Base-by-base conservation (phyloP, 805 yeast genomes). In the Lachancea cidri region DNA sequence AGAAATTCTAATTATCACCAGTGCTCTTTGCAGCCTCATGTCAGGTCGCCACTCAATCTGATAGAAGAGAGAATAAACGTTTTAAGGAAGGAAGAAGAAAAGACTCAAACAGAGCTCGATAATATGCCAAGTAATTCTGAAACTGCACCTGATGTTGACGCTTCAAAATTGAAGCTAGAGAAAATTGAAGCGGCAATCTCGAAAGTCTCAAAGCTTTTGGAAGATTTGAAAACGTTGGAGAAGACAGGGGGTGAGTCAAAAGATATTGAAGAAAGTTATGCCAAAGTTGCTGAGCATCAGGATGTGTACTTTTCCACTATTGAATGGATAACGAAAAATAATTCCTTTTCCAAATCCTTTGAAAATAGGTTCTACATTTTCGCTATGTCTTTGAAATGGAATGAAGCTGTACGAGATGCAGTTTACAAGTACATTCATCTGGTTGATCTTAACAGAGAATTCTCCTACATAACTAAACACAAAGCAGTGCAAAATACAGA, bases 381-480 rank as follows among this genome's bases (percentile, higher is more conserved):
- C 50, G 77, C 82, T 42, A 71, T 86, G 59, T 76, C 81, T 52
- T 57, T 88, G 50, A 83, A 79, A 50, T 88, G 96, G 96, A 82
- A 84, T 59, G 80, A 83, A 45, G 56, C 66, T 3, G 72, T 80
- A 7, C 67, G 96, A 42, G 78, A 87, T 52, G 65, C 76, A 9
- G 64, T 86, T 34, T 73, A 76, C 56, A 73, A 77, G 33, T 86
- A 83, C 52, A 56, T 79, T 17, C 74, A 76, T 42, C 65, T 73
- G 35, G 58, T 76, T 24, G 71, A 68, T 8, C 57, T 71, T 38
- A 62, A 76, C 17, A 64, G 67, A 17, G 74, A 76, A 8, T 61
- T 67, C 24, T 48, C 64, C 1, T 68, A 67, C 38, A 73, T 73
- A 31, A 48, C 72, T 44, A 65, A 73, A 11, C 70, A 74, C 38